Conservation (phyloP, 192 early-diverging fungal genomes). For the Linnemannia hyalina region DNA sequence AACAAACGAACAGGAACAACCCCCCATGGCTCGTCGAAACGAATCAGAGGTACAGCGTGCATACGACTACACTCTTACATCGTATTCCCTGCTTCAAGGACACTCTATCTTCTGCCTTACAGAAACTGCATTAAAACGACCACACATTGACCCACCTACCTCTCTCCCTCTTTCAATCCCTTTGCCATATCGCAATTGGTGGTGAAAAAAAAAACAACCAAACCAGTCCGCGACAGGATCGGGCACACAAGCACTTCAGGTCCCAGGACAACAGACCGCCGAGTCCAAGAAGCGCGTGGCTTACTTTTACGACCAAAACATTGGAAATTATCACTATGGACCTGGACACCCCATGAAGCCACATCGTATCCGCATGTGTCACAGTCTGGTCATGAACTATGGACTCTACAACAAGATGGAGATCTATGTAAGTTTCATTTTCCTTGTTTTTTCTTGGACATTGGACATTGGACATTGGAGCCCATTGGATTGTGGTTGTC, state of each 20-base stretch:
- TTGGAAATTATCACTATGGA: slow-evolving; percentile 84
- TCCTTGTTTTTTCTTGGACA: background rate
- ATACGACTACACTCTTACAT: background rate
- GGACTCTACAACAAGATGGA: slow-evolving; percentile 94
- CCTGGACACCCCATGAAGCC: slow-evolving; percentile 98
- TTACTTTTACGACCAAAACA: slow-evolving; percentile 71
- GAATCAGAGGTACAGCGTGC: slow-evolving; percentile 21
- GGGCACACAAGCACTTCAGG: slow-evolving; percentile 19
- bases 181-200: background rate
- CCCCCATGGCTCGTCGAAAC: slow-evolving; percentile 15
- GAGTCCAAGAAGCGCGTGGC: slow-evolving; percentile 70
- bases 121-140: background rate
- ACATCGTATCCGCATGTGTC: slow-evolving; percentile 93
- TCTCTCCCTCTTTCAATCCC: background rate
- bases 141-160: background rate
- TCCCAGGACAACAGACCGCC: slow-evolving; percentile 53
- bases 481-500: too few relatives aligned
- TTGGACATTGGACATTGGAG: too few relatives aligned
- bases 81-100: background rate
- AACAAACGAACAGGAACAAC: background rate
- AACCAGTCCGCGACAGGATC: background rate
- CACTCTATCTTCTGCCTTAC: too few relatives aligned
- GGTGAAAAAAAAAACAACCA: too few relatives aligned
- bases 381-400: slow-evolving; percentile 93
- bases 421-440: slow-evolving; percentile 65